Evolutionary conservation across 2,329 filamentous ascomycete genomes (phyloP), one percentile per base, ranked within the genome.

Genomic region (Lachnellula cervina): DNA sequence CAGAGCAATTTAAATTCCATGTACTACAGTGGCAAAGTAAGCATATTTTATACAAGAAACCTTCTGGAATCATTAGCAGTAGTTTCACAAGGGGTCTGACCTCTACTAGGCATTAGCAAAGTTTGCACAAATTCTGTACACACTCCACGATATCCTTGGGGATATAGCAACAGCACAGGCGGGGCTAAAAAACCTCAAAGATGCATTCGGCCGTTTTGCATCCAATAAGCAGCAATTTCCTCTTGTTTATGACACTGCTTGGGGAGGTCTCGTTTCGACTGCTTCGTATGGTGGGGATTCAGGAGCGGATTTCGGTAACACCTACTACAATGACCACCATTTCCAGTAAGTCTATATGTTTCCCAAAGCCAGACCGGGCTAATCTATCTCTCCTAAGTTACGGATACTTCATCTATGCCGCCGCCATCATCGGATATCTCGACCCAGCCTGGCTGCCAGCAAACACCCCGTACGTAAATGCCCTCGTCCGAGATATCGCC

Each of bases 21-120:
- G 84, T 97, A 97, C 72, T 97, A 87, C 71, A 89, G 88, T 63
- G 94, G 94, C 64, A 97, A 93, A 77, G 87, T 80, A 58, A 62
- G 71, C 58, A 16, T 13, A 23, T 16, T 14, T 21, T 17, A 14
- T 13, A 47, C 9, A 32, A 32, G 28, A 32, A 9, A 32, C 28
- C 28, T 13, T 32, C 28, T 11, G 9, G 28, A 11, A 16, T 8
- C 14, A n/a, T 49, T 14, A 54, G 25, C 74, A 16, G 59, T 5
- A 1, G 47, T 16, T 53, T 21, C 74, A n/a, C 59, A 69, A 37
- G 28, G 3, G 4, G 9, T 75, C 44, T 49, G 35, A 76, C 59
- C 51, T 35, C 45, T 45, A 34, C 54, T 44, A 84, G 82, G 82
- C 84, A 1, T 73, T 94, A 17, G 87, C 85, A 59, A 93, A 93